These are phyloP conservation scores for Linum usitatissimum DNA, from an alignment of 345 rosid genomes.

Conservation along the genomic window DNA sequence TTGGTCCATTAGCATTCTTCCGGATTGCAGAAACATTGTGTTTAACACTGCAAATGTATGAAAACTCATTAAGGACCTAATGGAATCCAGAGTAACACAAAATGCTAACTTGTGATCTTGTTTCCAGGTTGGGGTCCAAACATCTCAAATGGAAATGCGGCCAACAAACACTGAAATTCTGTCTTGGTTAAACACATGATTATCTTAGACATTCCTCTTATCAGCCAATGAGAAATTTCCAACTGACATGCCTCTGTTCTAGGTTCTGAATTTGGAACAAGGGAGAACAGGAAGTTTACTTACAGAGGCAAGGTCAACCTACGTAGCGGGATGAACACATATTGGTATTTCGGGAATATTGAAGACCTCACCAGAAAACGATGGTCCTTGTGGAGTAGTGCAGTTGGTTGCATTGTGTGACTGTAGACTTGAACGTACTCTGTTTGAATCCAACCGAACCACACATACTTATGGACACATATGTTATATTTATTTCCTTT, in stretches of 20 bases:
- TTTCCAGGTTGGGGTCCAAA: conserved; percentile 54
- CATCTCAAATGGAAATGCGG: conserved; percentile 42
- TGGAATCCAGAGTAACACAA: background rate
- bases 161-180: conserved; percentile 39
- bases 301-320: conserved; percentile 56
- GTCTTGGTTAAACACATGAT: conserved; percentile 39
- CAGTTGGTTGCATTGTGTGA: no score
- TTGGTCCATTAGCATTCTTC: conserved; percentile 95
- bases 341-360: no score
- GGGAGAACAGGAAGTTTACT: conserved; percentile 49
- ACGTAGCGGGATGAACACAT: conserved; percentile 60
- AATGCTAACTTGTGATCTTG: background rate
- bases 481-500: no score
- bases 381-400: no score
- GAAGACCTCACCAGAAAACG: no score
- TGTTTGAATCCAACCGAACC: no score
- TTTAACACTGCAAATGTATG: conserved; percentile 81
- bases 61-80: background rate
- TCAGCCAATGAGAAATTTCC: no score
- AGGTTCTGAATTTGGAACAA: conserved; percentile 88
- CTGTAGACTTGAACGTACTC: no score
- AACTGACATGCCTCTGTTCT: no score
- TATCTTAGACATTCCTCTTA: background rate
- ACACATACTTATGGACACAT: no score
- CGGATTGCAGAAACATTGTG: conserved; percentile 64